Evolutionary conservation across 2,329 filamentous ascomycete species (phyloP), one percentile per base, ranked within the genome.

Genomic region (Boeremia lycopersici): DNA sequence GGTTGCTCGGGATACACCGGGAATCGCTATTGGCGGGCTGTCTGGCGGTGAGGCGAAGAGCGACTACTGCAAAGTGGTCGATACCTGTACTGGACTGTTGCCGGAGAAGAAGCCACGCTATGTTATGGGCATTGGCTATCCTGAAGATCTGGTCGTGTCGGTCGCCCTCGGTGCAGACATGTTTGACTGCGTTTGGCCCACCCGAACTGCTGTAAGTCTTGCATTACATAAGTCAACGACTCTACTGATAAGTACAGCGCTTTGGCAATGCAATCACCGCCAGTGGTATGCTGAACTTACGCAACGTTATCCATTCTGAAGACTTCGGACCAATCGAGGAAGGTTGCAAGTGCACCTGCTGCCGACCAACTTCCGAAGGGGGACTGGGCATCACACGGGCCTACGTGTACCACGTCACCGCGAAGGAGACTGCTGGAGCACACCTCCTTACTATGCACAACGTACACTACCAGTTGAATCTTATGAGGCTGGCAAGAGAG

Each of bases 161-260:
- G 88, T 97, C 4, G 95, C 95, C 1, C 82, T 99, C 0, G 95
- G 95, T 3, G 95, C 95, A 43, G 95, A 99, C 77, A 99, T 99
- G 95, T 99, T 99, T 73, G 95, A 99, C 77, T 99, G 96, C 71
- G 95, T 99, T 6, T 99, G 95, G 95, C 96, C 95, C 1, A 98
- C 95, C 4, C 84, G 95, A 48, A 99, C 95, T 31, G 95, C 95
- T 7, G 84, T 86, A 77, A 71, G 81, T 31, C 38, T 33, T 40
- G 9, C 6, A 35, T 28, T 25, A 31, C 33, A 19, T 0, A 4
- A 35, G 41, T 39, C 31, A 29, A 23, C 28, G 56, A 17, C 38
- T 35, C 5, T 38, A 23, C 56, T 59, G 53, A 53, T 31, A 30
- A 11, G 7, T 8, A 10, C 51, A 86, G 71, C 87, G 95, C 30